Evolutionary conservation across 495 filamentous ascomycete genomes (phyloP), one percentile per base, ranked within the genome.

Genomic region (Talaromyces adpressus): DNA sequence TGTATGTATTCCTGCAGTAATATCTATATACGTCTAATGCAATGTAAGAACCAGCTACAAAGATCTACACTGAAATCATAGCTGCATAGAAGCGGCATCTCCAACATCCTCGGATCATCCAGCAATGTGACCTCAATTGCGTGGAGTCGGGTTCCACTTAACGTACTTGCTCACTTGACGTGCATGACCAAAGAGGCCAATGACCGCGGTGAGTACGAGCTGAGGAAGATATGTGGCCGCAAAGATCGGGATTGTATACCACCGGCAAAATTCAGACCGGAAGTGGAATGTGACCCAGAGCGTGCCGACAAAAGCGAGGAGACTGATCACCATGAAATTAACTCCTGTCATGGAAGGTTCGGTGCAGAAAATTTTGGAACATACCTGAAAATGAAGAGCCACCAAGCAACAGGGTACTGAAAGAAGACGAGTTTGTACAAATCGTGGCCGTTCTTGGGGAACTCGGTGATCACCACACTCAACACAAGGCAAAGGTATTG

Each of bases 331-430:
- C 49, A 53, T 66, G 49, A 63, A 61, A 30, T 27, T 14, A 30
- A 41, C 20, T 22, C 16, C 30, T 45, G 3, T 25, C 32, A n/a
- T 39, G n/a, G 22, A 27, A 47, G 20, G 5, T 6, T 36, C 18
- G 25, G 3, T 23, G 8, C 49, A 53, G 36, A 41, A 18, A 9
- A 23, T 23, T 51, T 51, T 12, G 63, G 16, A 64, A 63, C 68
- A 57, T 67, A 70, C 71, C 67, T 72, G 62, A 71, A 71, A 32
- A 75, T 63, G 59, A 76, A 75, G 54, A 79, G 70, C 75, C 73
- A 78, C 58, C 69, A 65, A 49, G 72, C 68, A 59, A 75, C 63
- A 4, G 71, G 71, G 58, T 73, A 75, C 51, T 71, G 71, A 59
- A 75, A 75, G 63, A 69, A 75, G 34, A 73, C 62, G 27, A 75